phyloP scores from a whole-genome alignment of 148 eudicot species.

The Rhododendron williamsianum region DNA sequence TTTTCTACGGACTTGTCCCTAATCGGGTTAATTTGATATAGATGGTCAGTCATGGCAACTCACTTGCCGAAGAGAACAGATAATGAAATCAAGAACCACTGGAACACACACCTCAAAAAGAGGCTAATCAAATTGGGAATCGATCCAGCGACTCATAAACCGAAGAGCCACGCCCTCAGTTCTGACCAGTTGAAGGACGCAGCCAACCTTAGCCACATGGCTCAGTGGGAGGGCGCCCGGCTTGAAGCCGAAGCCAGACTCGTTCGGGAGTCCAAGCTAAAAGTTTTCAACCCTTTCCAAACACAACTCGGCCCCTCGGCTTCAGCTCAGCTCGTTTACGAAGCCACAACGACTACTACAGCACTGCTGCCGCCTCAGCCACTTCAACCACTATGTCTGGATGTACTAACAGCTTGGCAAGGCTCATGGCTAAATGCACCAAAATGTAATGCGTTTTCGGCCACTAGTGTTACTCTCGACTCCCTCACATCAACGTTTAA shows the following conservation, averaged over 20 bases:
- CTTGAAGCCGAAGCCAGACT: constrained; percentile 42
- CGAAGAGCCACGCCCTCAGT: constrained; percentile 18
- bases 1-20: neutral
- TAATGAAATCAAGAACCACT: constrained; percentile 40
- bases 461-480: neutral
- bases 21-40: neutral
- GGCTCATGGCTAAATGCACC: constrained; percentile 6
- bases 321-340: neutral
- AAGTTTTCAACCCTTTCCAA: neutral
- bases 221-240: constrained; percentile 42
- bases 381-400: constrained; percentile 23
- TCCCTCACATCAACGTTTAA: neutral
- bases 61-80: constrained; percentile 36
- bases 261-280: constrained; percentile 16
- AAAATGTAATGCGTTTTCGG: neutral
- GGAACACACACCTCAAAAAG: constrained; percentile 41
- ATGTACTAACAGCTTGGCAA: constrained; percentile 27
- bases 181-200: constrained; percentile 8
- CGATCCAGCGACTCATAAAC: constrained; percentile 41
- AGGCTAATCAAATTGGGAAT: constrained; percentile 33
- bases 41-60: constrained; percentile 40
- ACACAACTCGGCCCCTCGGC: neutral
- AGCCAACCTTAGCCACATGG: constrained; percentile 39
- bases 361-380: neutral
- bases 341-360: neutral